phyloP scores from a whole-genome alignment of 2,329 filamentous ascomycete genomes.

The Calonectria pteridis region DNA sequence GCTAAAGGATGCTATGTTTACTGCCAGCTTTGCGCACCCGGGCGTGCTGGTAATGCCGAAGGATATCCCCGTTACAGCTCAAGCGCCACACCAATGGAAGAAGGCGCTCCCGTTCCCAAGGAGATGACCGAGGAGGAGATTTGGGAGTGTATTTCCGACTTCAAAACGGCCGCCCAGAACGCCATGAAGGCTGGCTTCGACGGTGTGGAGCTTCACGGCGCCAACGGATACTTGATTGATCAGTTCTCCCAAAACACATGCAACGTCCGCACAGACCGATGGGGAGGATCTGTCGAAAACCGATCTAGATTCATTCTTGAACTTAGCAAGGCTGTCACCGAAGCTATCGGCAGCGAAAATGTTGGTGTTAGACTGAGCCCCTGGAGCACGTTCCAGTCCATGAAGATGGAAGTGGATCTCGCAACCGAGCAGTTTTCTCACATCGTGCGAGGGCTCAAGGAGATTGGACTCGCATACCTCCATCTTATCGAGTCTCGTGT shows the following conservation, averaged over 20 bases:
- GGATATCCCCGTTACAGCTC: background rate
- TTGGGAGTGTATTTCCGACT: constrained; percentile 5
- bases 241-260: background rate
- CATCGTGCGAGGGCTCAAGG: constrained; percentile 51
- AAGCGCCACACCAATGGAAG: background rate
- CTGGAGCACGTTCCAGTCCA: constrained; percentile 69
- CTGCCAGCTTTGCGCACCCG: background rate
- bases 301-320: background rate
- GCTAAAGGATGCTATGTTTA: constrained; percentile 1
- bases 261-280: background rate
- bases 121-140: constrained; percentile 7
- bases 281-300: background rate
- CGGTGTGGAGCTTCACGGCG: constrained; percentile 65
- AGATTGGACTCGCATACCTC: background rate
- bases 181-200: constrained; percentile 75
- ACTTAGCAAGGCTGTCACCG: background rate
- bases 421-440: constrained; percentile 69
- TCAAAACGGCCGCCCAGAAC: constrained; percentile 37
- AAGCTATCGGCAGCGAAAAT: constrained; percentile 45
- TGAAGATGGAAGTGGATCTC: constrained; percentile 69
- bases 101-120: background rate
- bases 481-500: background rate
- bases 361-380: constrained; percentile 69
- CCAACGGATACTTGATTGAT: background rate
- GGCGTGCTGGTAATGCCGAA: background rate